Percentiles rank a stretch among this genome's conserved stretches.
phyloP scores from a whole-genome alignment of 2,329 filamentous ascomycete genomes.

The Aspergillus fischeri region DNA sequence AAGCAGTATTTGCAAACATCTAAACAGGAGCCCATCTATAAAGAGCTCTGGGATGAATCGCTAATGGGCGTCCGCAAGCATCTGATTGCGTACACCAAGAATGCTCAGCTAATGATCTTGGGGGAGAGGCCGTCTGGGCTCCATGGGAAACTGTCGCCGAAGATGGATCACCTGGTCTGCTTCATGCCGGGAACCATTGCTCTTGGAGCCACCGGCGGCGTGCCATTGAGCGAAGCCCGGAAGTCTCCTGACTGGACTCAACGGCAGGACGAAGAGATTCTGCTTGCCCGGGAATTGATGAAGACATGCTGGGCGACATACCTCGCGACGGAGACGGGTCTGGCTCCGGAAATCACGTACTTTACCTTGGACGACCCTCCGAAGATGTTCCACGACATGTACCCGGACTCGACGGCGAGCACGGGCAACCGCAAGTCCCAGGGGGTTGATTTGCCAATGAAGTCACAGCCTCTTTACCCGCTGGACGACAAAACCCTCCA shows the following conservation, averaged over 20 bases:
- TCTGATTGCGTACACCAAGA: constrained; percentile 80
- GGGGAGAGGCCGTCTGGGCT: constrained; percentile 79
- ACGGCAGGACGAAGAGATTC: constrained; percentile 80
- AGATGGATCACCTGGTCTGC: constrained; percentile 98
- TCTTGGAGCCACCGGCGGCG: constrained; percentile 75
- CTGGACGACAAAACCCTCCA: constrained; percentile 27
- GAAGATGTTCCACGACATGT: constrained; percentile 42
- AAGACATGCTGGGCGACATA: constrained; percentile 99
- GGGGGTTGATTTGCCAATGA: constrained; percentile 30
- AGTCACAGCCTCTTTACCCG: constrained; percentile 32
- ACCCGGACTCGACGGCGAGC: constrained; percentile 26
- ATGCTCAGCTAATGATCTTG: constrained; percentile 78
- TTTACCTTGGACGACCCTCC: constrained; percentile 74
- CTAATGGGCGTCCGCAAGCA: constrained; percentile 84
- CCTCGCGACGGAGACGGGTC: constrained; percentile 78
- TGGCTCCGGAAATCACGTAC: constrained; percentile 93
- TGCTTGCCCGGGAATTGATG: constrained; percentile 82
- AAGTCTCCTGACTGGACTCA: constrained; percentile 68
- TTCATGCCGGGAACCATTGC: constrained; percentile 97
- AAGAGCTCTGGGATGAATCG: constrained; percentile 88
- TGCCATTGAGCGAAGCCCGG: constrained; percentile 69
- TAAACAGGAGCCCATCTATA: constrained; percentile 77
- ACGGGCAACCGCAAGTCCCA: constrained; percentile 30
- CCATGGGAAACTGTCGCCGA: constrained; percentile 62
- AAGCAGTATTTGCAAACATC: constrained; percentile 97